Percentiles rank a stretch among this genome's conserved stretches.
phyloP scores from a whole-genome alignment of 2,329 filamentous ascomycete genomes.

The Colletotrichum melonis region DNA sequence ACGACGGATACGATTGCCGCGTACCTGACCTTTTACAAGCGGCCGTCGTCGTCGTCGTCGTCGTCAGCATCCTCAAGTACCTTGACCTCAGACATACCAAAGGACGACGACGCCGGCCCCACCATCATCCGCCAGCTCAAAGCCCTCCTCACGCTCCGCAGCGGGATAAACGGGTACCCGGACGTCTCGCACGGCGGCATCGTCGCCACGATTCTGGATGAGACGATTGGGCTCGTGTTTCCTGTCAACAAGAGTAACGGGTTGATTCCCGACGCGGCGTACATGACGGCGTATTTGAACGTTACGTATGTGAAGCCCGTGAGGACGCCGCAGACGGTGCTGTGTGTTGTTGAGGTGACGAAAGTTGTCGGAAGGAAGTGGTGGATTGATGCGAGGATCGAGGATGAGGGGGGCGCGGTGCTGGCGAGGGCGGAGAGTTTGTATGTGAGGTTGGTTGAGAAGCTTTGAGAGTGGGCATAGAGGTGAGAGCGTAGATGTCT shows the following conservation, averaged over 20 bases:
- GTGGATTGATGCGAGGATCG: conserved; percentile 46
- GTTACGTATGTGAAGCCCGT: conserved; percentile 49
- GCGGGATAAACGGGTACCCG: conserved; percentile 47
- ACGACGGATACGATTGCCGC: conserved; percentile 44
- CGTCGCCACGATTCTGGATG: conserved; percentile 50
- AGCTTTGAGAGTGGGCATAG: conserved; percentile 17
- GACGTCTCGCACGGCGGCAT: conserved; percentile 51
- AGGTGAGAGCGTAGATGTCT: background rate
- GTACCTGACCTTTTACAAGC: conserved; percentile 49
- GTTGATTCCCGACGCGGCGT: conserved; percentile 40
- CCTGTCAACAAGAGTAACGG: conserved; percentile 49
- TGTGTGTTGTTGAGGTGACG: conserved; percentile 46
- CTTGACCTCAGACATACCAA: background rate
- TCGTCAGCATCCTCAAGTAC: background rate
- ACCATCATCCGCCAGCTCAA: conserved; percentile 44
- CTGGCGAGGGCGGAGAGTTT: conserved; percentile 43
- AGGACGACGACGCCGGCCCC: conserved; percentile 30
- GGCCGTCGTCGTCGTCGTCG: conserved; percentile 2
- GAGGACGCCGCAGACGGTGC: conserved; percentile 44
- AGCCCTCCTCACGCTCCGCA: conserved; percentile 47
- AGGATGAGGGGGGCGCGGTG: conserved; percentile 43
- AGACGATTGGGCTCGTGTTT: conserved; percentile 49
- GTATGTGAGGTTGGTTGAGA: conserved; percentile 30
- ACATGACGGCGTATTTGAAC: conserved; percentile 49
- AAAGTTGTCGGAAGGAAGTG: conserved; percentile 49